phyloP scores from a whole-genome alignment of 73 alveolate genomes.

The Effrenium voratum region DNA sequence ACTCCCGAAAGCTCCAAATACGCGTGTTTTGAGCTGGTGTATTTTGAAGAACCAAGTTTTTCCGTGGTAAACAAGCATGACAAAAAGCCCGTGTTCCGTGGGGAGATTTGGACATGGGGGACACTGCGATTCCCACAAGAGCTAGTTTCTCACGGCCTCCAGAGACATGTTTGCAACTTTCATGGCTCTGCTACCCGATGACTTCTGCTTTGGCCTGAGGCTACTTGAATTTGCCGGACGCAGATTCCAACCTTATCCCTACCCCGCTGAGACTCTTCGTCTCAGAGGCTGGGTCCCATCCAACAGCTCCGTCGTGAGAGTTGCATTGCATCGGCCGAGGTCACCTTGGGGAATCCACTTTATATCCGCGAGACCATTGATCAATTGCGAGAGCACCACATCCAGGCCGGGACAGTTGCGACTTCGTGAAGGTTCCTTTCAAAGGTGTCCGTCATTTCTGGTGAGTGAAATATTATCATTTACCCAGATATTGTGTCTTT shows the following conservation, averaged over 20 bases:
- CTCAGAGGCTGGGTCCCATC: neutral
- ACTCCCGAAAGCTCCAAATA: neutral
- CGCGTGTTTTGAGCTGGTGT: neutral
- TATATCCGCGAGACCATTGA: conserved; percentile 93
- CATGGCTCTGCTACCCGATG: neutral
- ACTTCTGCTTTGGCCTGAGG: neutral
- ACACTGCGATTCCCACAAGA: neutral
- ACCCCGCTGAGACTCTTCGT: conserved; percentile 73
- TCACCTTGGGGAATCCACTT: conserved; percentile 69
- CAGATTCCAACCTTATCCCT: conserved; percentile 79
- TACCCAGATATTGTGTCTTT: too few species aligned
- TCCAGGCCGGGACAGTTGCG: conserved; percentile 39
- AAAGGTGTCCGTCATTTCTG: too few species aligned
- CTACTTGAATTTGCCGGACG: conserved; percentile 70
- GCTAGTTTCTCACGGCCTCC: neutral
- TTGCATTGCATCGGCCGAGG: neutral
- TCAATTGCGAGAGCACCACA: conserved; percentile 80
- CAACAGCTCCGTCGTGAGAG: neutral
- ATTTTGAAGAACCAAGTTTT: too few species aligned
- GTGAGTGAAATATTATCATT: too few species aligned
- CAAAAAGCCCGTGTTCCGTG: neutral
- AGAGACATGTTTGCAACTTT: too few species aligned
- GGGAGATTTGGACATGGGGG: too few species aligned
- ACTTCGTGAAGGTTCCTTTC: neutral
- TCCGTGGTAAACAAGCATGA: neutral